These are phyloP conservation scores for Ophiostoma perfectum DNA, from an alignment of 2,329 filamentous ascomycete species.

Conservation along the genomic window DNA sequence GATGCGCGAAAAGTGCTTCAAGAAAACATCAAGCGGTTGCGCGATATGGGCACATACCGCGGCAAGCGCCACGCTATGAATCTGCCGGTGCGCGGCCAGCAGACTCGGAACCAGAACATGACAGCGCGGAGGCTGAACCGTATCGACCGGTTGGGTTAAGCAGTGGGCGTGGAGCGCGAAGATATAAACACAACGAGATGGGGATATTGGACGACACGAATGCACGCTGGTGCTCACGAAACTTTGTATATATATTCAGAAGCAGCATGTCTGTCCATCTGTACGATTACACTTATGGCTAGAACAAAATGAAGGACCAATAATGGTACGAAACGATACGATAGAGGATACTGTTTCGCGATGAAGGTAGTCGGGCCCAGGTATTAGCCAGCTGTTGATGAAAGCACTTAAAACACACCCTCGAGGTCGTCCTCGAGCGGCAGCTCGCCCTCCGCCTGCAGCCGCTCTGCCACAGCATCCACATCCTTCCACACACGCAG, in stretches of 20 bases:
- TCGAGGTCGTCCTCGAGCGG: conserved; percentile 50
- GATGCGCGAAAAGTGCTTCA: conserved; percentile 71
- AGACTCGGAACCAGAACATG: conserved; percentile 68
- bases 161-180: not conserved
- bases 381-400: too few species aligned
- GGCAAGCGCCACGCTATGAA: conserved; percentile 89
- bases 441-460: conserved; percentile 55
- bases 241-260: conserved; percentile 13
- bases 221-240: conserved; percentile 3
- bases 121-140: conserved; percentile 59
- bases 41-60: conserved; percentile 85
- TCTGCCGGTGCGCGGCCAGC: conserved; percentile 84
- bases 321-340: not conserved
- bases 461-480: conserved; percentile 61
- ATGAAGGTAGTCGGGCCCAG: too few species aligned
- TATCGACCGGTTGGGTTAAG: conserved; percentile 44
- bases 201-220: conserved; percentile 6
- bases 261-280: conserved; percentile 8
- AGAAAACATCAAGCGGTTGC: conserved; percentile 80
- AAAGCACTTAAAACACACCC: not conserved
- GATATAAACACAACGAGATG: too few species aligned
- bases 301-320: not conserved
- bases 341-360: not conserved
- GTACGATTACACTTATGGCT: conserved; percentile 6
- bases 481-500: conserved; percentile 78